Evolutionary conservation across 106 monocot species (phyloP).

Genomic region (Allium fistulosum): DNA sequence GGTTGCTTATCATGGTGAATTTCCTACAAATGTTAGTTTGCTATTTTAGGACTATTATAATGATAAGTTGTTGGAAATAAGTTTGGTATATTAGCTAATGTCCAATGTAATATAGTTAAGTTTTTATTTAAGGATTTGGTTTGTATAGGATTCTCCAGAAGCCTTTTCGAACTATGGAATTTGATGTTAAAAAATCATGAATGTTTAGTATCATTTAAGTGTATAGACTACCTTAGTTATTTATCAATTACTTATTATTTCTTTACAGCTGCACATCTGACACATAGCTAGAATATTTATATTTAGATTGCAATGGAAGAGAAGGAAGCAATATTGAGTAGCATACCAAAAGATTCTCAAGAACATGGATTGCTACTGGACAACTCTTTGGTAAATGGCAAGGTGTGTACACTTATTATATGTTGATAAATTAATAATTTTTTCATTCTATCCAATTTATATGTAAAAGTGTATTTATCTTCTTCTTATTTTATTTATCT

Average conservation of each 20-base stretch:
- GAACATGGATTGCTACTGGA: constrained; percentile 63
- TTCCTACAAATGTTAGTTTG: no score
- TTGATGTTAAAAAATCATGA: constrained; percentile 81
- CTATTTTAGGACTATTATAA: no score
- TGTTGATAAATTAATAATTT: background rate
- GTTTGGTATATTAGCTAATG: no score
- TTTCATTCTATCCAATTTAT: no score
- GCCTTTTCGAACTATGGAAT: constrained; percentile 85
- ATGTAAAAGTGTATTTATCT: background rate
- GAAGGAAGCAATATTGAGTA: constrained; percentile 57
- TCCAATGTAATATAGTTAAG: no score
- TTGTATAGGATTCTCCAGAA: constrained; percentile 7
- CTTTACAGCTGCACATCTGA: no score
- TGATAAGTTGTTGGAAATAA: no score
- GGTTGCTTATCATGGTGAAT: no score
- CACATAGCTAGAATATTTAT: background rate
- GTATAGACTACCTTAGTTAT: no score
- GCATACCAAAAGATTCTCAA: constrained; percentile 44
- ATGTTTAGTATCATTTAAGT: constrained; percentile 24
- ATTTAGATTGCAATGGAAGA: constrained; percentile 65
- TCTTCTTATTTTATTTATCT: background rate
- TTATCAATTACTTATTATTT: no score
- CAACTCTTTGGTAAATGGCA: constrained; percentile 64
- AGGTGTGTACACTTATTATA: constrained; percentile 21
- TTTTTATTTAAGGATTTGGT: no score